phyloP scores from a whole-genome alignment of 495 filamentous ascomycete genomes.

The Sporormia fimetaria region DNA sequence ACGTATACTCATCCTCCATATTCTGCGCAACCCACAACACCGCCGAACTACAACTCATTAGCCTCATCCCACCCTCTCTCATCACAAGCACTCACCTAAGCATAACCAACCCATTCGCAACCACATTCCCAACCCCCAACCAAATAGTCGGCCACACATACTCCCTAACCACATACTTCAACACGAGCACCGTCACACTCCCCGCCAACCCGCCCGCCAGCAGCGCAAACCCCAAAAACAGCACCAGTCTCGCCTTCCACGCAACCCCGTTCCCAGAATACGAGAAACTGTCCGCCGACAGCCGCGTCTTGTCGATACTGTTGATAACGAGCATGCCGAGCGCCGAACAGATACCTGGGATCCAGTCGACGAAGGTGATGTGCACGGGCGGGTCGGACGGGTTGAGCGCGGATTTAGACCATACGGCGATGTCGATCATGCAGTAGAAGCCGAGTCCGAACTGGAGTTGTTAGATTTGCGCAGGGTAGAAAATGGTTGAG shows the following conservation, averaged over 20 bases:
- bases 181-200: conserved; percentile 74
- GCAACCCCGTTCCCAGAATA: conserved; percentile 81
- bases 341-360: conserved; percentile 85
- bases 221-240: conserved; percentile 90
- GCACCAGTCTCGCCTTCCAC: conserved; percentile 90
- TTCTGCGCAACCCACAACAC: conserved; percentile 97
- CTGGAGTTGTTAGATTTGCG: conserved; percentile 35
- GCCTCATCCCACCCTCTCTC: conserved; percentile 1
- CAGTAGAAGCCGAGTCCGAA: conserved; percentile 97
- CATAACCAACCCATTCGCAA: conserved; percentile 80
- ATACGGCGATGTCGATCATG: conserved; percentile 83
- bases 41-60: conserved; percentile 51
- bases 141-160: conserved; percentile 75
- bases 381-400: conserved; percentile 56
- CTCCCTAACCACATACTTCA: conserved; percentile 76
- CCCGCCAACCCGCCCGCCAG: conserved; percentile 93
- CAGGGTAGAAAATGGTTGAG: neutral
- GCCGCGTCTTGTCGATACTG: conserved; percentile 82
- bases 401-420: conserved; percentile 69
- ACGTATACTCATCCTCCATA: conserved; percentile 97
- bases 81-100: conserved; percentile 50
- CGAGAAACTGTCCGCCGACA: conserved; percentile 75
- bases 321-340: conserved; percentile 99
- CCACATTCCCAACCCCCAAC: conserved; percentile 88
- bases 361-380: conserved; percentile 96